A percentile compares a stretch with the other conserved stretches of the same genome.
Evolutionary conservation across 139 green algal genomes (phyloP).

Genomic region (Penium margaritaceum): DNA sequence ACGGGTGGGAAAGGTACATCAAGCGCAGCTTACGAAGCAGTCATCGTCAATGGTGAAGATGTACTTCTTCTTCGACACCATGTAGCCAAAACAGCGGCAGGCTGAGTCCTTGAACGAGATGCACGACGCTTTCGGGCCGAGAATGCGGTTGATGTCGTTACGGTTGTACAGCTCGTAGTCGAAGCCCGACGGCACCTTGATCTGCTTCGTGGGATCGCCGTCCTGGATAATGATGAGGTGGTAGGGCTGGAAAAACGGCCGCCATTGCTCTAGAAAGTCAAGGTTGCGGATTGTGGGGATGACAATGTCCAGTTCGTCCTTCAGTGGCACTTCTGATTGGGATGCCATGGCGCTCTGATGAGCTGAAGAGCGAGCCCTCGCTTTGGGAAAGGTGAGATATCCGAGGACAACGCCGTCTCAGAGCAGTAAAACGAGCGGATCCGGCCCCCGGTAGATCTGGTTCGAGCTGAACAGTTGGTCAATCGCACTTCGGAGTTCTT

Average conservation of each 20-base stretch:
- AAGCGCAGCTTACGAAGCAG: constrained; percentile 75
- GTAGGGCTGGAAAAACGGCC: constrained; percentile 80
- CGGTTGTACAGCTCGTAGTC: constrained; percentile 90
- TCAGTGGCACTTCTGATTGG: constrained; percentile 23
- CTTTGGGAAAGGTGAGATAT: no score
- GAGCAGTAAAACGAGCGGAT: no score
- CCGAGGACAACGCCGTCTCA: no score
- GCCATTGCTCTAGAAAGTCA: constrained; percentile 54
- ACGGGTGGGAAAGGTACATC: no score
- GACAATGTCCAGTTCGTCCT: constrained; percentile 69
- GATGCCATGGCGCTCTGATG: no score
- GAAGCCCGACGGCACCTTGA: constrained; percentile 77
- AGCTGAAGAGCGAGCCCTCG: no score
- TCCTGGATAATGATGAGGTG: constrained; percentile 87
- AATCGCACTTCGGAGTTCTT: no score
- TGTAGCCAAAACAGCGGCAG: constrained; percentile 89
- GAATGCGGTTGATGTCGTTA: constrained; percentile 87
- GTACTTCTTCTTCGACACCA: constrained; percentile 88
- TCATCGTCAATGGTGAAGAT: constrained; percentile 96
- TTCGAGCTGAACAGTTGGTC: no score
- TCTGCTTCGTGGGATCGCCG: constrained; percentile 71
- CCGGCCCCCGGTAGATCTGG: no score
- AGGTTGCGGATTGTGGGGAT: constrained; percentile 79
- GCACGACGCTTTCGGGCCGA: constrained; percentile 84
- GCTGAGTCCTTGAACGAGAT: constrained; percentile 93